Evolutionary conservation across 495 filamentous ascomycete genomes (phyloP).

Genomic region (Daldinia grandis): DNA sequence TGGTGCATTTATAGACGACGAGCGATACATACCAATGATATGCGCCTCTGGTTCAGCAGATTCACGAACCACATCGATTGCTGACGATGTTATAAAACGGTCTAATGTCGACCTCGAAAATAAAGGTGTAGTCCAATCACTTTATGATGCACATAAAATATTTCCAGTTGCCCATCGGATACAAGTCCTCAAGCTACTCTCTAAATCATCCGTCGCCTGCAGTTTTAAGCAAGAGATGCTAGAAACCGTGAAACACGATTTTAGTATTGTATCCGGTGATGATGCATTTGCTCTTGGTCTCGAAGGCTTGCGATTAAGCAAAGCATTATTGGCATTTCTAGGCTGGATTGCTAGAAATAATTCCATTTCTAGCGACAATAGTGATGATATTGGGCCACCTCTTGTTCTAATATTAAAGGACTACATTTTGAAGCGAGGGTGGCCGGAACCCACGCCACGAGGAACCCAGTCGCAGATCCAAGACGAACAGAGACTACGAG

Average conservation of each 20-base stretch:
- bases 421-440: constrained; percentile 83
- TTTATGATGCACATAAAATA: constrained; percentile 77
- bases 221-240: constrained; percentile 70
- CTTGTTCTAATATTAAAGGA: constrained; percentile 75
- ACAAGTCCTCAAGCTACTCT: constrained; percentile 75
- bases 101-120: constrained; percentile 77
- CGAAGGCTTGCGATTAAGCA: constrained; percentile 77
- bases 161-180: constrained; percentile 76
- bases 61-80: constrained; percentile 78
- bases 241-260: constrained; percentile 73
- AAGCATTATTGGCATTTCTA: constrained; percentile 86
- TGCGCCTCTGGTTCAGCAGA: constrained; percentile 84
- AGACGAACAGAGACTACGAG: constrained; percentile 72
- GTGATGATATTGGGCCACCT: constrained; percentile 67
- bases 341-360: constrained; percentile 85
- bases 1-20: constrained; percentile 80
- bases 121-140: constrained; percentile 61
- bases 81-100: constrained; percentile 86
- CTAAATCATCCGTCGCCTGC: constrained; percentile 75
- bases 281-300: constrained; percentile 61
- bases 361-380: constrained; percentile 62
- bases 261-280: constrained; percentile 48
- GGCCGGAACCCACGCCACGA: constrained; percentile 66
- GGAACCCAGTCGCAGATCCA: constrained; percentile 55
- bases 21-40: constrained; percentile 83